Percentiles rank a stretch among this genome's conserved stretches.
These are phyloP conservation scores for Crepidotus variabilis DNA, from an alignment of 768 basidiomycete species.

Conservation along the genomic window DNA sequence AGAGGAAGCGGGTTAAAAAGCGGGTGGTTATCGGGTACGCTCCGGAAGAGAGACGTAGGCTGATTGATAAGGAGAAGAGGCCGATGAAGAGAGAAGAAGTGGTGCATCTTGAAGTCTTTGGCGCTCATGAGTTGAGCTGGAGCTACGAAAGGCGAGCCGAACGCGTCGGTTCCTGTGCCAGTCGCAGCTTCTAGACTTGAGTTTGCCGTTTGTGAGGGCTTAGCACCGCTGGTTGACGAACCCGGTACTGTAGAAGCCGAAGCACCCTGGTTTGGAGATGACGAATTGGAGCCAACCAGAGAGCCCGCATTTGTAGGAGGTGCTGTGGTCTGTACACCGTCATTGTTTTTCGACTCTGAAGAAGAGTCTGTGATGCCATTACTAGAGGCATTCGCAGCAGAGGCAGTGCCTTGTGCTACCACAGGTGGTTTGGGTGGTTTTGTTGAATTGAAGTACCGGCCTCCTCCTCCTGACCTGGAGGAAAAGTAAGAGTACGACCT, in stretches of 20 bases:
- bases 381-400: constrained; percentile 27
- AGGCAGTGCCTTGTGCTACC: constrained; percentile 28
- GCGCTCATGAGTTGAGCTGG: constrained; percentile 55
- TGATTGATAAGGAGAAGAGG: constrained; percentile 70
- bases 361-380: constrained; percentile 17
- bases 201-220: constrained; percentile 15
- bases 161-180: constrained; percentile 2
- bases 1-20: constrained; percentile 12
- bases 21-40: constrained; percentile 25
- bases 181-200: constrained; percentile 6
- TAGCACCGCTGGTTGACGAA: constrained; percentile 7
- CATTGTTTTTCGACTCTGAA: constrained; percentile 10
- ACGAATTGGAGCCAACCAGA: background rate
- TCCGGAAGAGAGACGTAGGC: constrained; percentile 49
- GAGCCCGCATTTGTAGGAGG: background rate
- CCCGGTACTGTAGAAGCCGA: background rate
- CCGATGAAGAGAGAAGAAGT: constrained; percentile 81
- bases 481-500: constrained; percentile 78
- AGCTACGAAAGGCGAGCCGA: constrained; percentile 18
- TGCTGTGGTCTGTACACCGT: background rate
- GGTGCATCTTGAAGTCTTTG: constrained; percentile 75
- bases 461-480: constrained; percentile 69
- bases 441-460: constrained; percentile 71
- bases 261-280: background rate
- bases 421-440: constrained; percentile 58